phyloP scores from a whole-genome alignment of 306 rosid genomes.

The Amphicarpaea edgeworthii region DNA sequence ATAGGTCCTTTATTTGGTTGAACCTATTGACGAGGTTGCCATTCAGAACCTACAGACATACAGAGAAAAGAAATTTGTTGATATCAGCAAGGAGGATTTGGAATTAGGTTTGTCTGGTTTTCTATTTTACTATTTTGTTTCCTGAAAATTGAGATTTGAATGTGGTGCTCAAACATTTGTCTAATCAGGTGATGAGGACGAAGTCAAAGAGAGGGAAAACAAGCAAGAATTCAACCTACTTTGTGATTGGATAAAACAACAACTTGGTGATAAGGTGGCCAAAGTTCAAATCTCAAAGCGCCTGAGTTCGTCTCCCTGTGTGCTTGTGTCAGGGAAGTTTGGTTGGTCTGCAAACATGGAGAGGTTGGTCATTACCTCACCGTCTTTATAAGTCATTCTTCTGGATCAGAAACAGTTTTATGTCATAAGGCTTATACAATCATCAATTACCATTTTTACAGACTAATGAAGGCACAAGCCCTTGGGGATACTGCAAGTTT shows the following conservation, averaged over 20 bases:
- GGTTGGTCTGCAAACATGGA: conserved; percentile 99
- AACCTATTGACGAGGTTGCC: conserved; percentile 97
- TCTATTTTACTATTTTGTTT: neutral
- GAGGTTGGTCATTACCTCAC: conserved; percentile 59
- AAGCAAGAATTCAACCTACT: conserved; percentile 85
- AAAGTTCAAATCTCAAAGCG: conserved; percentile 97
- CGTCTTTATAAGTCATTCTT: neutral
- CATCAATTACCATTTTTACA: conserved; percentile 43
- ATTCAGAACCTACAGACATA: conserved; percentile 96
- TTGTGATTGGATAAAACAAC: conserved; percentile 99
- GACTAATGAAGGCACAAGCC: conserved; percentile 99
- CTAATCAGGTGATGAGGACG: conserved; percentile 89
- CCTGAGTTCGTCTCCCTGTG: conserved; percentile 99
- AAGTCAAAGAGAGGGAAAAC: conserved; percentile 85
- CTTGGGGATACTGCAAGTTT: conserved; percentile 93
- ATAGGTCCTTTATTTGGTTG: conserved; percentile 91
- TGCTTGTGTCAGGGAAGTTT: conserved; percentile 98
- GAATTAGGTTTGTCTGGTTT: conserved; percentile 76
- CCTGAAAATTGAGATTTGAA: conserved; percentile 12
- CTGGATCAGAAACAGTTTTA: neutral
- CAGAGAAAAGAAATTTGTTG: conserved; percentile 97
- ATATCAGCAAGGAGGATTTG: conserved; percentile 97
- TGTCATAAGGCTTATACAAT: neutral
- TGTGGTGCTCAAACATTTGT: conserved; percentile 21
- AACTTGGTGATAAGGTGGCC: conserved; percentile 94